Conservation (phyloP, 495 filamentous ascomycete genomes). For the Parathielavia appendiculata region DNA sequence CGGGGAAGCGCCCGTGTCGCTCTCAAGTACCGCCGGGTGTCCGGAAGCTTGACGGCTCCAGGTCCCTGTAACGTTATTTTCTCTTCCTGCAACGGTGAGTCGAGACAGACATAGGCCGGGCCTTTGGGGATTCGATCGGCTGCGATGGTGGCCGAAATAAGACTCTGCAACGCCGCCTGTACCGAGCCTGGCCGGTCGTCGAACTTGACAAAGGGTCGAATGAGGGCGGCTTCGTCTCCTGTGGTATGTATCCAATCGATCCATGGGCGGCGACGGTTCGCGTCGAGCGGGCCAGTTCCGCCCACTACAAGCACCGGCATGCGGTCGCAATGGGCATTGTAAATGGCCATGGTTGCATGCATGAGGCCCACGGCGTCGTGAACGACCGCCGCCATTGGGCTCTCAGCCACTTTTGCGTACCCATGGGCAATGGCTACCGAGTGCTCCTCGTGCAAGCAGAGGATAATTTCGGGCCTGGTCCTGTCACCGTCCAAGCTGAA, state of each 20-base stretch:
- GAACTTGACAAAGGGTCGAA: conserved; percentile 4
- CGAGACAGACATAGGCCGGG: conserved; percentile 5
- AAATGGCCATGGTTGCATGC: conserved; percentile 2
- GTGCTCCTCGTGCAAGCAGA: conserved; percentile 7
- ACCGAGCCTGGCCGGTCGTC: conserved; percentile 4
- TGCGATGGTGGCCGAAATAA: neutral
- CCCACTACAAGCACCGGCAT: neutral
- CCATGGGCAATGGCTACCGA: conserved; percentile 8
- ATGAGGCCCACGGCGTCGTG: conserved; percentile 8
- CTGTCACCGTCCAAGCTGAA: neutral
- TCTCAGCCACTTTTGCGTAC: neutral
- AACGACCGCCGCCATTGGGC: neutral
- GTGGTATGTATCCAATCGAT: conserved; percentile 6
- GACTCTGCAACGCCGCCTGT: neutral
- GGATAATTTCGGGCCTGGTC: neutral
- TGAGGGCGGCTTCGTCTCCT: conserved; percentile 1
- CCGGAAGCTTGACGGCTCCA: neutral
- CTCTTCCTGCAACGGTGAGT: neutral
- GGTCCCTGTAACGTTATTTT: neutral
- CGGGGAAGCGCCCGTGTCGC: neutral
- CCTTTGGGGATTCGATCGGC: neutral
- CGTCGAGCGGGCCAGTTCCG: conserved; percentile 3
- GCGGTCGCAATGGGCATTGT: conserved; percentile 8
- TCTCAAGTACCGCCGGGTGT: neutral
- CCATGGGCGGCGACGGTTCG: neutral